phyloP scores from a whole-genome alignment of 352 stramenopile genomes.

The Pilasporangium apinafurcum region DNA sequence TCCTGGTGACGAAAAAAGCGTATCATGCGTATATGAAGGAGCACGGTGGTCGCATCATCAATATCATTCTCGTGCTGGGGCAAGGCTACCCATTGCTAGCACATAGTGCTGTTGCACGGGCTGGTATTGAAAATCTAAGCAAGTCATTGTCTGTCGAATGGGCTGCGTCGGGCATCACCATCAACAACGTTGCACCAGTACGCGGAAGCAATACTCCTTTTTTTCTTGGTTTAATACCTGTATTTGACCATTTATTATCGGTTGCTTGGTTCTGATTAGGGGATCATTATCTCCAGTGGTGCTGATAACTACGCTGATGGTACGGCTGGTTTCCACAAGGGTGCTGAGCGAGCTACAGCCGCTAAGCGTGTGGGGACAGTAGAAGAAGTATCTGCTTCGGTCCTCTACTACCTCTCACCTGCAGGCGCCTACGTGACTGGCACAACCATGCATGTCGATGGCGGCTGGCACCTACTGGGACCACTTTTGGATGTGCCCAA shows the following conservation, averaged over 20 bases:
- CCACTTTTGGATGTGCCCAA: conserved; percentile 73
- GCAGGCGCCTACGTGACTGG: conserved; percentile 89
- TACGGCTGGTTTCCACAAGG: conserved; percentile 72
- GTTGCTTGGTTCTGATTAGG: conserved; percentile 10
- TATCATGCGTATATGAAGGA: too few species aligned
- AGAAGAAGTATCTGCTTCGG: conserved; percentile 86
- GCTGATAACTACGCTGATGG: conserved; percentile 85
- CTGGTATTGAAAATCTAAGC: conserved; percentile 89
- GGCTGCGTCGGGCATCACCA: conserved; percentile 83
- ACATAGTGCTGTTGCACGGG: conserved; percentile 79
- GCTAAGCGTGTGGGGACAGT: conserved; percentile 86
- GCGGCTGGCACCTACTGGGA: conserved; percentile 62
- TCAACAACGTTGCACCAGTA: conserved; percentile 90
- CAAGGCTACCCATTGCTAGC: conserved; percentile 87
- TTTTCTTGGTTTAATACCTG: too few species aligned
- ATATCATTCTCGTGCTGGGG: too few species aligned
- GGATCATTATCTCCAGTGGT: conserved; percentile 56
- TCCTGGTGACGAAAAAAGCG: conserved; percentile 84
- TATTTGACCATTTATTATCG: background rate
- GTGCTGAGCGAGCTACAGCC: conserved; percentile 58
- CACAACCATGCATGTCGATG: conserved; percentile 85
- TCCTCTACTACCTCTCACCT: conserved; percentile 88
- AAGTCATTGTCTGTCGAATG: conserved; percentile 92
- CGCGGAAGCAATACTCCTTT: background rate
- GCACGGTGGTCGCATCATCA: too few species aligned